phyloP scores from a whole-genome alignment of 2,329 filamentous ascomycete genomes.

The Amesomyces nigricolor region DNA sequence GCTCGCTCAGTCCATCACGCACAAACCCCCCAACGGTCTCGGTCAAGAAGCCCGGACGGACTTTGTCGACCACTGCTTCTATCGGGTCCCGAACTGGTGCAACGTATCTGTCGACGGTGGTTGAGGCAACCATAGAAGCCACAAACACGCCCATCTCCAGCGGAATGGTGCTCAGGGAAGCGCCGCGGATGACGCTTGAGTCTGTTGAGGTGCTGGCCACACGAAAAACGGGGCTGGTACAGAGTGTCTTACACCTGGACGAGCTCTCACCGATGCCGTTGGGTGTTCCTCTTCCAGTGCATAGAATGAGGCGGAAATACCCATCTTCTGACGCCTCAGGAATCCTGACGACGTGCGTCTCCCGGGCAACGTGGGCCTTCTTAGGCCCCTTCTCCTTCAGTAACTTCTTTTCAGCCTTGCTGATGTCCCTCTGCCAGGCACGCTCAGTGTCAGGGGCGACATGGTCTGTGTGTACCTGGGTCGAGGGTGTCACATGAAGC shows the following conservation, averaged over 20 bases:
- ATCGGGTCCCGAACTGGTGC: constrained; percentile 40
- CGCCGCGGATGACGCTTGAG: constrained; percentile 56
- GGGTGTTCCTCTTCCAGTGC: constrained; percentile 35
- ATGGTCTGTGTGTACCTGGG: constrained; percentile 41
- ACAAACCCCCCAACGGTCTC: constrained; percentile 40
- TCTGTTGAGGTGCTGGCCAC: constrained; percentile 61
- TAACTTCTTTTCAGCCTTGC: constrained; percentile 55
- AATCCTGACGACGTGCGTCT: constrained; percentile 61
- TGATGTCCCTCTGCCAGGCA: constrained; percentile 62
- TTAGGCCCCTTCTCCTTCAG: constrained; percentile 38
- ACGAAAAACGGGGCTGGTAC: constrained; percentile 61
- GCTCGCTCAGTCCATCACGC: constrained; percentile 32
- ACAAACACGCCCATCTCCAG: constrained; percentile 58
- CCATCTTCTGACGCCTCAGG: constrained; percentile 59
- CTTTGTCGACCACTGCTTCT: constrained; percentile 36
- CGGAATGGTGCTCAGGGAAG: constrained; percentile 59
- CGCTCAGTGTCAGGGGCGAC: constrained; percentile 55
- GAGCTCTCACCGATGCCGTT: constrained; percentile 11
- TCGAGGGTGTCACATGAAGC: constrained; percentile 61
- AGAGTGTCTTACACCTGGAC: constrained; percentile 45
- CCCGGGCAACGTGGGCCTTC: constrained; percentile 48
- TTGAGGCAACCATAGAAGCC: constrained; percentile 44
- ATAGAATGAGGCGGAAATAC: constrained; percentile 63
- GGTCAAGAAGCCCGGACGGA: constrained; percentile 33
- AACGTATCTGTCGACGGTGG: constrained; percentile 40